Conservation (phyloP, 2,329 filamentous ascomycete genomes). For the Daldinia eschscholtzii region DNA sequence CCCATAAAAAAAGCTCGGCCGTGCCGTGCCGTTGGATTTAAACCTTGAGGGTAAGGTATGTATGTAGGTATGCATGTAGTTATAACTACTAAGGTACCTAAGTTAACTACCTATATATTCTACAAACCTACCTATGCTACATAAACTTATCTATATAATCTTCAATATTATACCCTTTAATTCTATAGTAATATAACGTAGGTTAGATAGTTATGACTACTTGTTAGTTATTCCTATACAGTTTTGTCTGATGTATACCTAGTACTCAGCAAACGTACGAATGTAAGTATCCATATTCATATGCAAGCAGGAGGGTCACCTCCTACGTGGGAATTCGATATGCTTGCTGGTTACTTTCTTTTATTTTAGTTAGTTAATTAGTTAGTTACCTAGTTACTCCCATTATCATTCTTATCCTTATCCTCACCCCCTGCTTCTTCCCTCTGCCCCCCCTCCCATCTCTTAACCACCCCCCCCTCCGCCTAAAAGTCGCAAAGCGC, state of each 20-base stretch:
- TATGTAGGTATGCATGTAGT: conserved; percentile 20
- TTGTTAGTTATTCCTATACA: not conserved
- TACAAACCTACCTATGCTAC: too few relatives aligned
- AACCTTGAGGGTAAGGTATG: conserved; percentile 36
- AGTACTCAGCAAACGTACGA: not conserved
- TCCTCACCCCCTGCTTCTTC: not conserved
- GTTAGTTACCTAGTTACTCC: not conserved
- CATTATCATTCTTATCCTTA: not conserved
- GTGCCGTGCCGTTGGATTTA: conserved; percentile 45
- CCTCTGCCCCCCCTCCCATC: not conserved
- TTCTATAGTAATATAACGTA: not conserved
- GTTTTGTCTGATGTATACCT: too few relatives aligned
- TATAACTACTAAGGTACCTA: too few relatives aligned
- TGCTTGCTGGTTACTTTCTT: not conserved
- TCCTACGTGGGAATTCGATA: conserved; percentile 12
- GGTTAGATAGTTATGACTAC: not conserved
- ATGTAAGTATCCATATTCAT: conserved; percentile 2
- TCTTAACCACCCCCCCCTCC: not conserved
- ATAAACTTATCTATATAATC: not conserved
- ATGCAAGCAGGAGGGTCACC: conserved; percentile 6
- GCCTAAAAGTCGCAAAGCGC: conserved; percentile 26
- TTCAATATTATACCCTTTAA: not conserved
- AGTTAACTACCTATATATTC: too few relatives aligned
- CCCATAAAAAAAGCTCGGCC: conserved; percentile 30
- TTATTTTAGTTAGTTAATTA: not conserved